Conservation (phyloP, 352 stramenopile species). For the Pythium angustatum region DNA sequence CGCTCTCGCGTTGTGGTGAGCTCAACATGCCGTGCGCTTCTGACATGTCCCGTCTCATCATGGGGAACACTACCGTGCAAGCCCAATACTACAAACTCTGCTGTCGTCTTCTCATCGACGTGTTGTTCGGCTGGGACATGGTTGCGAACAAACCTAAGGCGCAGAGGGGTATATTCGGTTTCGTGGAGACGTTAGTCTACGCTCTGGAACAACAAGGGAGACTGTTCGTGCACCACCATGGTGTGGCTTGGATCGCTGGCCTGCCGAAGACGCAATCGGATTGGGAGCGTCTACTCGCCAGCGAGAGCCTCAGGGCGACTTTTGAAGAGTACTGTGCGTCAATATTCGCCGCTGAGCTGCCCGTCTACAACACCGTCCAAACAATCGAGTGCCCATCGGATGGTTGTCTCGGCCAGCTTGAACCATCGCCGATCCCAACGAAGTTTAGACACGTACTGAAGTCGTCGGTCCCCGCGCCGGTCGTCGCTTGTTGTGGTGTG, state of each 20-base stretch:
- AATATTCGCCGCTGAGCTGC: slow-evolving; percentile 27
- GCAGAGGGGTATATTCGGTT: slow-evolving; percentile 22
- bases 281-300: slow-evolving; percentile 20
- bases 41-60: slow-evolving; percentile 16
- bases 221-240: slow-evolving; percentile 30
- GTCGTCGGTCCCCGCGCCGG: not conserved
- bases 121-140: slow-evolving; percentile 23
- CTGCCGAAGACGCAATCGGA: slow-evolving; percentile 30
- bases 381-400: slow-evolving; percentile 1
- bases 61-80: slow-evolving; percentile 19
- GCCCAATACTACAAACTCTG: slow-evolving; percentile 21
- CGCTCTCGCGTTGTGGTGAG: not conserved
- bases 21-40: slow-evolving; percentile 19
- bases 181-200: slow-evolving; percentile 26
- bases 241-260: slow-evolving; percentile 27
- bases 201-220: slow-evolving; percentile 29
- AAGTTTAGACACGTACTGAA: slow-evolving; percentile 26
- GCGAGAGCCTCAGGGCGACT: not conserved
- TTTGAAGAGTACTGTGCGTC: slow-evolving; percentile 31
- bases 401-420: not conserved
- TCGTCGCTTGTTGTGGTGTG: slow-evolving; percentile 5
- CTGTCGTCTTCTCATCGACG: slow-evolving; percentile 14
- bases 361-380: slow-evolving; percentile 8
- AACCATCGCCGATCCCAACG: slow-evolving; percentile 1
- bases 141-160: slow-evolving; percentile 24